Conservation (phyloP, 1,284 basidiomycete genomes). For the Caloboletus firmus region DNA sequence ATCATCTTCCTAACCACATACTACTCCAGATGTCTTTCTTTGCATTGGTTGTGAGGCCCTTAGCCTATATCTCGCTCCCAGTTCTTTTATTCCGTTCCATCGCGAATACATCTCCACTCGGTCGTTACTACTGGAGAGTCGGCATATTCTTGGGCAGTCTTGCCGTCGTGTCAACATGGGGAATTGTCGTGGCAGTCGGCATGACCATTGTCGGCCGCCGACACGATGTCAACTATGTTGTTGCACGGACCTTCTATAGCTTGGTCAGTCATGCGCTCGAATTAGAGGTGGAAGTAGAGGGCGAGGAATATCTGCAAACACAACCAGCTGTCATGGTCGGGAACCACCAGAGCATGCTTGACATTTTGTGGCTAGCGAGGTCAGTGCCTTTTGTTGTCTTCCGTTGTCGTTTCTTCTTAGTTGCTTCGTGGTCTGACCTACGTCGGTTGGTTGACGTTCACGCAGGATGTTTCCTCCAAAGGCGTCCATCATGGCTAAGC, state of each 20-base stretch:
- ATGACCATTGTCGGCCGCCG: constrained; percentile 73
- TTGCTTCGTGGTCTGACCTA: neutral
- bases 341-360: constrained; percentile 95
- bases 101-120: constrained; percentile 52
- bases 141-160: constrained; percentile 76
- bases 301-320: constrained; percentile 75
- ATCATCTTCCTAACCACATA: constrained; percentile 9
- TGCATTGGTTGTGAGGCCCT: constrained; percentile 57
- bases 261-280: constrained; percentile 68
- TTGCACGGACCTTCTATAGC: constrained; percentile 84
- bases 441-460: constrained; percentile 6
- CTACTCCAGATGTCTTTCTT: constrained; percentile 56
- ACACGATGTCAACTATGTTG: constrained; percentile 83
- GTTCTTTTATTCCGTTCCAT: constrained; percentile 60
- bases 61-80: constrained; percentile 74
- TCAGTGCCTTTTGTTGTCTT: constrained; percentile 37
- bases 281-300: constrained; percentile 79
- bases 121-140: constrained; percentile 73
- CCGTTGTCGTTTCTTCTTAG: constrained; percentile 1
- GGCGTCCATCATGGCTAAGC: constrained; percentile 92
- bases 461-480: constrained; percentile 80
- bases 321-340: constrained; percentile 77
- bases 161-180: constrained; percentile 74
- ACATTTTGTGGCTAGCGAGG: constrained; percentile 83
- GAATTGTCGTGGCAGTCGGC: constrained; percentile 69